Conservation (phyloP, 176 grass and related monocot species). For the Eragrostis curvula region DNA sequence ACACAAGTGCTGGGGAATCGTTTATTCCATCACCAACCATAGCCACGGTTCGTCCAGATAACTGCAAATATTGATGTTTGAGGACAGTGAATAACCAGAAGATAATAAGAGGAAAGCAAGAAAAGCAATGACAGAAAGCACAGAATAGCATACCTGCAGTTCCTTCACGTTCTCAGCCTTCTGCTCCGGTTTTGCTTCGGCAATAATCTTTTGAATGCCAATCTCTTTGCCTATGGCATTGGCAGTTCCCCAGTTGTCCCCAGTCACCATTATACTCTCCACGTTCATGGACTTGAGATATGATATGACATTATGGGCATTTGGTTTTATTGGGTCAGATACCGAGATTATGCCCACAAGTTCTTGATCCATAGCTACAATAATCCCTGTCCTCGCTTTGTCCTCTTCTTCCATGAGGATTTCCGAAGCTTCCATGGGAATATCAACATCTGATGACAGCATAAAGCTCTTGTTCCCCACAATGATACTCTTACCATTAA, state of each 20-base stretch:
- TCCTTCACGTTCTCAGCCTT: slow-evolving; percentile 90
- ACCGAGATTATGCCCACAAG: slow-evolving; percentile 83
- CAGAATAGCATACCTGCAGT: slow-evolving; percentile 67
- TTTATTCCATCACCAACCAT: slow-evolving; percentile 99
- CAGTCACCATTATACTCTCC: slow-evolving; percentile 98
- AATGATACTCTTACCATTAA: slow-evolving; percentile 52
- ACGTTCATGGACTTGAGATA: slow-evolving; percentile 84
- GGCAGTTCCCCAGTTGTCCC: slow-evolving; percentile 96
- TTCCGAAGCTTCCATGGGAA: slow-evolving; percentile 72
- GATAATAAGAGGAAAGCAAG: slow-evolving; percentile 2
- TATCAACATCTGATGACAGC: slow-evolving; percentile 60
- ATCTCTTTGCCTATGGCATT: slow-evolving; percentile 86
- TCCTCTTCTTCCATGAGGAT: slow-evolving; percentile 79
- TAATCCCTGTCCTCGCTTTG: slow-evolving; percentile 68
- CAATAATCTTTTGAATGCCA: slow-evolving; percentile 77
- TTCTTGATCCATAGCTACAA: slow-evolving; percentile 78
- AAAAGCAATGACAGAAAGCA: slow-evolving; percentile 10
- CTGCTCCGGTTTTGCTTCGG: slow-evolving; percentile 81
- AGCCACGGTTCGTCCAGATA: slow-evolving; percentile 71
- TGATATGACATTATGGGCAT: slow-evolving; percentile 72
- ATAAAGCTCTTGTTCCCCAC: slow-evolving; percentile 93
- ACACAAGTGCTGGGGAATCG: slow-evolving; percentile 87
- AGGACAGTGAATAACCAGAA: slow-evolving; percentile 15
- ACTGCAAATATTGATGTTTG: slow-evolving; percentile 42
- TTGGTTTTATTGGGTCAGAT: slow-evolving; percentile 87